Base-by-base conservation (phyloP, 306 rosid species). In the Abrus precatorius region DNA sequence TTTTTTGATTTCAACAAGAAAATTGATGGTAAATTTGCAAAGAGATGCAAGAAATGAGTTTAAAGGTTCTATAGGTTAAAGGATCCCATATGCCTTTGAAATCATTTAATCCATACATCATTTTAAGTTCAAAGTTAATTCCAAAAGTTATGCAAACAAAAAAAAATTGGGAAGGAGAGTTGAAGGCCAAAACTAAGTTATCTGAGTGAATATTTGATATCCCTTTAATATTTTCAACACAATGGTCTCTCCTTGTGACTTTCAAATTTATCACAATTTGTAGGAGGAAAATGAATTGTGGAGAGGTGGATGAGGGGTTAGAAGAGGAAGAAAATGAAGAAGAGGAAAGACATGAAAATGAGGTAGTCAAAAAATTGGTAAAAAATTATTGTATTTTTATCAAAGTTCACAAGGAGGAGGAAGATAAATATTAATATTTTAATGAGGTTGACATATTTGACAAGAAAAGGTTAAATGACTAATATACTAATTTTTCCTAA, bases 231-330 rank as follows among this genome's bases (percentile, higher is more conserved):
- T 89, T 87, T 95, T 97, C 91, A 95, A 87, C 61, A 95, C 94
- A 89, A 95, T 95, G 80, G 99, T 97, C 89, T 95, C 99, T 73
- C 99, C 97, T 83, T 90, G 97, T 76, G 99, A 95, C 92, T 97
- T 95, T 82, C 80, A 87, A 82, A 84, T 84, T 73, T 72, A 78
- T 68, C 64, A 61, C 52, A 27, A 79, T 20, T 20, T 20, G 20
- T 20, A 20, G 20, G 20, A 20, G 20, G 20, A 20, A 20, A 20
- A 20, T 20, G 20, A 20, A 20, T 20, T 20, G 20, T 20, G 20
- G 20, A 20, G 20, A 20, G 20, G 20, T 20, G 20, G 20, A 20
- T 20, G 20, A 20, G 20, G 20, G 20, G 20, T 20, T 20, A 20
- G 20, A 20, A 20, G 20, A 20, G 20, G 20, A 20, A 20, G 20